Conservation (phyloP, 768 basidiomycete species). For the Trichaptum fuscoviolaceum region DNA sequence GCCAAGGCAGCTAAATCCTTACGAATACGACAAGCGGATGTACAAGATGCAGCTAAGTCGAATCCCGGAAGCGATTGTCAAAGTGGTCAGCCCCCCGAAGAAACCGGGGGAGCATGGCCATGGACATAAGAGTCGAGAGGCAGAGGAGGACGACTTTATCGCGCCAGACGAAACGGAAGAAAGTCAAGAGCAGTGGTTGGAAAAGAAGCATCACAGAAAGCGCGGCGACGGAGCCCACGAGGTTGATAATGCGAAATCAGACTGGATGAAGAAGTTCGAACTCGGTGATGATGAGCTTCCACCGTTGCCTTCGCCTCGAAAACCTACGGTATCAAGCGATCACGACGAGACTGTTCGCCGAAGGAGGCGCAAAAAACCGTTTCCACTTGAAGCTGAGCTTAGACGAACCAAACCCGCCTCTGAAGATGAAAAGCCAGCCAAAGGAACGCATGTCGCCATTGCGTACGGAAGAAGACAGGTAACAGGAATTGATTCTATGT, state of each 20-base stretch:
- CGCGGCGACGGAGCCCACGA: background rate
- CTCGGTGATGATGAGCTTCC: conserved; percentile 1
- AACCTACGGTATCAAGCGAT: background rate
- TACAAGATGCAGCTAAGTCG: conserved; percentile 48
- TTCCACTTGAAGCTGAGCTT: background rate
- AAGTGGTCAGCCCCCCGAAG: conserved; percentile 30
- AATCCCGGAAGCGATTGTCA: conserved; percentile 67
- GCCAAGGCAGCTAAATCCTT: conserved; percentile 56
- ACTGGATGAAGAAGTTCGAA: conserved; percentile 3
- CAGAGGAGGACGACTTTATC: conserved; percentile 11
- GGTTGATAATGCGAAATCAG: background rate
- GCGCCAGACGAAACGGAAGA: conserved; percentile 15
- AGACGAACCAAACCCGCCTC: background rate
- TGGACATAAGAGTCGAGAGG: conserved; percentile 10
- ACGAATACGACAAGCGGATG: conserved; percentile 44
- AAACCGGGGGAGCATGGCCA: background rate
- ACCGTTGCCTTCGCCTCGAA: background rate
- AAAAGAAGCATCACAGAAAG: conserved; percentile 14
- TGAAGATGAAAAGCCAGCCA: background rate
- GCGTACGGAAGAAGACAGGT: background rate
- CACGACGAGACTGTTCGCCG: background rate
- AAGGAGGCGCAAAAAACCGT: background rate
- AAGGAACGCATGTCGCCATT: background rate
- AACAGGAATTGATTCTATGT: background rate
- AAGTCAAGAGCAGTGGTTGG: conserved; percentile 12